phyloP scores from a whole-genome alignment of 148 eudicot genomes.

The Cornus controversa region DNA sequence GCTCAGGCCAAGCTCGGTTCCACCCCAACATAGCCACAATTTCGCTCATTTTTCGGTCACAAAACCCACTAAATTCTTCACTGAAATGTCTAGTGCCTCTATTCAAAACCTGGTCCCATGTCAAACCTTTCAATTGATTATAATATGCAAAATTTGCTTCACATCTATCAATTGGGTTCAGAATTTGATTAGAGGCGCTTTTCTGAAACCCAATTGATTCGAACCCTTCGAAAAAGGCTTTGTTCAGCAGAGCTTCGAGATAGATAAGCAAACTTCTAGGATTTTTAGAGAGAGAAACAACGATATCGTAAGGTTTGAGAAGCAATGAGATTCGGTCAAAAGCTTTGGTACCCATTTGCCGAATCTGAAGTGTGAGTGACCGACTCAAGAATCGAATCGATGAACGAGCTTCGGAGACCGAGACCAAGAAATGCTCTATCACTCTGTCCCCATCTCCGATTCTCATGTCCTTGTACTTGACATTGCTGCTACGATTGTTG shows the following conservation, averaged over 20 bases:
- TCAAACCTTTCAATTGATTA: slow-evolving; percentile 34
- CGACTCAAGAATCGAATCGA: slow-evolving; percentile 56
- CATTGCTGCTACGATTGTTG: no score
- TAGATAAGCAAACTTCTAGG: slow-evolving; percentile 51
- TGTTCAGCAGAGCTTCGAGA: slow-evolving; percentile 64
- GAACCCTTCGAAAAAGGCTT: slow-evolving; percentile 66
- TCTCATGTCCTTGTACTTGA: no score
- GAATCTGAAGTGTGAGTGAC: slow-evolving; percentile 58
- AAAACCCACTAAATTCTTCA: slow-evolving; percentile 83
- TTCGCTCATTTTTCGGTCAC: slow-evolving; percentile 95
- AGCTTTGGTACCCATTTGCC: slow-evolving; percentile 56
- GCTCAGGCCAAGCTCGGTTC: slow-evolving; percentile 91
- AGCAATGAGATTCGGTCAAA: slow-evolving; percentile 49
- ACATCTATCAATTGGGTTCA: slow-evolving; percentile 72
- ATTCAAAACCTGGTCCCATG: slow-evolving; percentile 84
- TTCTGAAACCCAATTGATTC: slow-evolving; percentile 58
- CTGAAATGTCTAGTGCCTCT: slow-evolving; percentile 86
- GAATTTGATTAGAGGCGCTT: slow-evolving; percentile 29
- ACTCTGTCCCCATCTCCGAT: slow-evolving; percentile 42
- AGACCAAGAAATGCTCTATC: slow-evolving; percentile 52
- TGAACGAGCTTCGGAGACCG: slow-evolving; percentile 67
- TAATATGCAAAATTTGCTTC: slow-evolving; percentile 51
- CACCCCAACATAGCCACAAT: slow-evolving; percentile 80
- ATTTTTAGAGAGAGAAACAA: slow-evolving; percentile 48
- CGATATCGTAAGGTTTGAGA: slow-evolving; percentile 63